phyloP scores from a whole-genome alignment of 129 eudicot genomes.

The Artemisia tridentata region DNA sequence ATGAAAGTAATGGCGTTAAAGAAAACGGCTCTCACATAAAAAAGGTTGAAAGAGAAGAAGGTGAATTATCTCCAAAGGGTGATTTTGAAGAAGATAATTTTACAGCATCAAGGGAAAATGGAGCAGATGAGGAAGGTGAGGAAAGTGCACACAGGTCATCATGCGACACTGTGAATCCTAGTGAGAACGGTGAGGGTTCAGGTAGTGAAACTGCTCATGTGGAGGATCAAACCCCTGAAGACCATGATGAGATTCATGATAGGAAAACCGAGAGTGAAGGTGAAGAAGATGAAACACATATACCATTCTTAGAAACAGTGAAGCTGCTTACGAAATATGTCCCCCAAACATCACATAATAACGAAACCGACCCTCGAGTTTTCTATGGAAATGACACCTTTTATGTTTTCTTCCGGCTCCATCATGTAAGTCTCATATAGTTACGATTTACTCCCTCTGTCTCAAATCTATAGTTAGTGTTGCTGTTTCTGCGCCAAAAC shows the following conservation, averaged over 20 bases:
- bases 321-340: constrained; percentile 59
- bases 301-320: constrained; percentile 45
- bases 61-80: constrained; percentile 75
- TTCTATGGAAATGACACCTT: constrained; percentile 86
- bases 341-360: constrained; percentile 35
- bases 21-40: constrained; percentile 30
- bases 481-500: too few species aligned
- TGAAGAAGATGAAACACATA: constrained; percentile 51
- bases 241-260: constrained; percentile 49
- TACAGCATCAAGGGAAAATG: constrained; percentile 40
- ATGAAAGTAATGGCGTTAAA: constrained; percentile 28
- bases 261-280: constrained; percentile 82
- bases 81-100: constrained; percentile 55
- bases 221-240: constrained; percentile 65
- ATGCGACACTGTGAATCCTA: constrained; percentile 59
- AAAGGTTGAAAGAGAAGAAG: constrained; percentile 72
- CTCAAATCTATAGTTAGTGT: too few species aligned
- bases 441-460: constrained; percentile 6
- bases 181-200: constrained; percentile 62
- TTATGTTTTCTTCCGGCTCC: constrained; percentile 89
- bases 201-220: constrained; percentile 72
- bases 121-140: constrained; percentile 57
- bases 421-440: constrained; percentile 53
- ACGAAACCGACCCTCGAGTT: constrained; percentile 39
- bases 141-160: constrained; percentile 68